These are phyloP conservation scores for Solidago caesia DNA, from an alignment of 129 eudicot species.

Conservation along the genomic window DNA sequence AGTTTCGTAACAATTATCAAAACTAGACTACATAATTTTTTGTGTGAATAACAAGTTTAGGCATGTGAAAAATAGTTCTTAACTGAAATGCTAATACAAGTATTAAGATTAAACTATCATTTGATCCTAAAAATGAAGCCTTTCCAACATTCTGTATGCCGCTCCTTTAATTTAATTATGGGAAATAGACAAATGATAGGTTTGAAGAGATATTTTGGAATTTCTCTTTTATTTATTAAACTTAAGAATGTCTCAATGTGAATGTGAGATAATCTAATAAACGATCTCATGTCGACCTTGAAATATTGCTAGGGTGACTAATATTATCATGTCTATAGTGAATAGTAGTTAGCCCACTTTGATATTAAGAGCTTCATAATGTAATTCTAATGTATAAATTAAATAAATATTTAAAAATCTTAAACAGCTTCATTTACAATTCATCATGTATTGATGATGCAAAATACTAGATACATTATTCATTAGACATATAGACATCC, in stretches of 20 bases:
- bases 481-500: too few species aligned
- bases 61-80: too few species aligned
- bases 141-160: not conserved
- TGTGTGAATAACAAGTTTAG: too few species aligned
- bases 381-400: not conserved
- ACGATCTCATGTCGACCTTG: conserved; percentile 6
- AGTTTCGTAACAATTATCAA: too few species aligned
- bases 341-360: conserved; percentile 4
- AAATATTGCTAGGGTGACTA: conserved; percentile 15
- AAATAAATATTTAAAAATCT: not conserved
- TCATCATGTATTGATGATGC: too few species aligned
- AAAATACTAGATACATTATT: too few species aligned
- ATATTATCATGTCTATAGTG: conserved; percentile 9
- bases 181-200: too few species aligned
- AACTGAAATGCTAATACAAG: too few species aligned
- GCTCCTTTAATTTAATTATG: too few species aligned
- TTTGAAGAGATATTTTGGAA: not conserved
- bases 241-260: not conserved
- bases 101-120: not conserved
- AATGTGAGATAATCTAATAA: conserved; percentile 1
- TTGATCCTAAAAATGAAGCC: not conserved
- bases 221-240: too few species aligned
- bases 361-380: not conserved
- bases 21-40: too few species aligned
- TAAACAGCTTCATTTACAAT: not conserved